A percentile compares a stretch with the other conserved stretches of the same genome.
phyloP scores from a whole-genome alignment of 176 grass and related monocot species.

The Phoenix roebelenii region DNA sequence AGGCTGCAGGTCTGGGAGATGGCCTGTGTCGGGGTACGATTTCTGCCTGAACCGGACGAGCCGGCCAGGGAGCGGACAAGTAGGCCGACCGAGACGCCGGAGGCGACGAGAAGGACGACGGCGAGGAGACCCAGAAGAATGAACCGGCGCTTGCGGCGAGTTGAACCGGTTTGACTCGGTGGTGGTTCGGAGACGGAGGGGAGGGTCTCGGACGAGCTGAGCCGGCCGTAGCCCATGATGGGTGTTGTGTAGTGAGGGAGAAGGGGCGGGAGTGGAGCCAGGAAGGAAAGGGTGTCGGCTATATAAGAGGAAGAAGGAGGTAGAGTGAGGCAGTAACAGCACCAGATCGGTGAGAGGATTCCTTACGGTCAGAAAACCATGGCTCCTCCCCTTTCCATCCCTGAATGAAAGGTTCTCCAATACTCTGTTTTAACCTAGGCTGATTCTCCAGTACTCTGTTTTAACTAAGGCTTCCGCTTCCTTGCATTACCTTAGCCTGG shows the following conservation, averaged over 20 bases:
- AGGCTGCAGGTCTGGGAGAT: slow-evolving; percentile 1
- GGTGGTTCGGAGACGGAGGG: neutral
- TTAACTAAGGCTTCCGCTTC: no score
- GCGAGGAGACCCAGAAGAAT: neutral
- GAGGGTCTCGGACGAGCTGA: slow-evolving; percentile 11
- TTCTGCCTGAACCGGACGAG: neutral
- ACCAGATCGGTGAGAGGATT: slow-evolving; percentile 2
- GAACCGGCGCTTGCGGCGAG: neutral
- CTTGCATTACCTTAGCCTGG: no score
- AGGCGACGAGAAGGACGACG: neutral
- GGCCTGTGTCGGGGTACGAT: slow-evolving; percentile 1
- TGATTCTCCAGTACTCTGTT: no score
- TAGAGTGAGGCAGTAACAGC: neutral
- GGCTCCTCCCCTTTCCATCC: no score
- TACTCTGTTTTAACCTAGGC: no score
- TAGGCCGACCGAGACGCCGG: neutral
- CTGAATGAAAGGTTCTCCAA: no score
- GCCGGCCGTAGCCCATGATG: slow-evolving; percentile 12
- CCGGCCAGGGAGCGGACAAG: neutral
- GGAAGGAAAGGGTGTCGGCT: neutral
- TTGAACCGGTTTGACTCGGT: neutral
- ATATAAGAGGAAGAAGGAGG: neutral
- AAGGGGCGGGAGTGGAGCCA: neutral
- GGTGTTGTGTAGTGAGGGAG: neutral
- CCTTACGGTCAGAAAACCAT: neutral